phyloP scores from a whole-genome alignment of 2,329 filamentous ascomycete species.

The Pseudocercospora fijiensis region DNA sequence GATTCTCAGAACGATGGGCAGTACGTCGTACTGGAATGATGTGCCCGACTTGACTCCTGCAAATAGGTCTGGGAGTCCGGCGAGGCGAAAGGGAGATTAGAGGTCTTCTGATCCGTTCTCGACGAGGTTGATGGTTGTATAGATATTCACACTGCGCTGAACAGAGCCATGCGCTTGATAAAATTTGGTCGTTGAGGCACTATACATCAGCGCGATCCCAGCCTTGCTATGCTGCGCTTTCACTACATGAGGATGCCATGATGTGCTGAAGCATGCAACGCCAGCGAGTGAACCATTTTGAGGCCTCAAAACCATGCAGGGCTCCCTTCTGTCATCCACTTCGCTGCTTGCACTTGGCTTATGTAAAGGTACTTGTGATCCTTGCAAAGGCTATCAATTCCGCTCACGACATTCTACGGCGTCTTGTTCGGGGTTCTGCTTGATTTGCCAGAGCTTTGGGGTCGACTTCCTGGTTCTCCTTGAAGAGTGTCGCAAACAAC shows the following conservation, averaged over 20 bases:
- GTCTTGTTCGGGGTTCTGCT: background rate
- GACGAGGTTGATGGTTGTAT: background rate
- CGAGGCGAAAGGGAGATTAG: constrained; percentile 36
- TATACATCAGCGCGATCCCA: too few relatives aligned
- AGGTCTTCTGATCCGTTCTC: background rate
- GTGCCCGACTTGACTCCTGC: constrained; percentile 44
- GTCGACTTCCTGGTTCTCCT: background rate
- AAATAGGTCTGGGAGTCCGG: constrained; percentile 33
- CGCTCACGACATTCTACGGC: background rate
- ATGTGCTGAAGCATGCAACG: too few relatives aligned
- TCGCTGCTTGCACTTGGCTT: background rate
- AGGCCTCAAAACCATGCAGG: too few relatives aligned
- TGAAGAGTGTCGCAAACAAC: background rate
- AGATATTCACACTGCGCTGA: constrained; percentile 5
- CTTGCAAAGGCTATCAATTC: background rate
- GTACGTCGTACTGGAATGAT: constrained; percentile 50
- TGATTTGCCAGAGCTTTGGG: background rate
- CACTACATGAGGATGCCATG: too few relatives aligned
- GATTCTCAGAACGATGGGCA: constrained; percentile 7
- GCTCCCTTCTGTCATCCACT: too few relatives aligned
- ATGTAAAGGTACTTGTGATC: background rate
- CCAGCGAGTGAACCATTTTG: too few relatives aligned
- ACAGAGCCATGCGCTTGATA: too few relatives aligned
- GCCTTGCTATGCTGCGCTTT: too few relatives aligned
- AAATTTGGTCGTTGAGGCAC: too few relatives aligned